phyloP scores from a whole-genome alignment of 2,329 filamentous ascomycete species.

The Aspergillus chevalieri region DNA sequence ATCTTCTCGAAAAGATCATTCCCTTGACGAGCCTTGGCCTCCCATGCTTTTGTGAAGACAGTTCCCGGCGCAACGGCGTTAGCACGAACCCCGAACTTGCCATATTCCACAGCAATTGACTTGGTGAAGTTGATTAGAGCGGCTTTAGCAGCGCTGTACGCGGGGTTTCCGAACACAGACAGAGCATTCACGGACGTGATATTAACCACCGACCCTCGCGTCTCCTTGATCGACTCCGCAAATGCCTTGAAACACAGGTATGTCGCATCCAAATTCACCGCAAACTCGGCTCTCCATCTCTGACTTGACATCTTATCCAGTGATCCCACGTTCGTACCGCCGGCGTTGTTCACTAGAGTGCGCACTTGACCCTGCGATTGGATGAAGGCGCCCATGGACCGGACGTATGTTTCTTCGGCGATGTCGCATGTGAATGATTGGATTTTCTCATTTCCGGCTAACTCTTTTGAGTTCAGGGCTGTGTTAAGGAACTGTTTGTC shows the following conservation, averaged over 20 bases:
- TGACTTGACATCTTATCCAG: slow-evolving; percentile 15
- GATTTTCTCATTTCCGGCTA: too few relatives aligned
- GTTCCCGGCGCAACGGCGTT: slow-evolving; percentile 31
- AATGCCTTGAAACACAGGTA: slow-evolving; percentile 16
- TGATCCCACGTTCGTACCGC: slow-evolving; percentile 16
- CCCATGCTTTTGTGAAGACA: slow-evolving; percentile 14
- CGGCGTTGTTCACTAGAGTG: slow-evolving; percentile 24
- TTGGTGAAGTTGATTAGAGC: slow-evolving; percentile 37
- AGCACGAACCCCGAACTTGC: slow-evolving; percentile 33
- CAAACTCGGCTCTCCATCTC: slow-evolving; percentile 12
- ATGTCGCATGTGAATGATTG: too few relatives aligned
- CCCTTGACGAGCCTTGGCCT: slow-evolving; percentile 4
- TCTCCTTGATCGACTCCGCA: slow-evolving; percentile 10
- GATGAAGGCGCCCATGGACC: slow-evolving; percentile 5
- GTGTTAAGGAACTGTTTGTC: too few relatives aligned
- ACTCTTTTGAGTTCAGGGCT: too few relatives aligned
- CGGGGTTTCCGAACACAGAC: slow-evolving; percentile 16
- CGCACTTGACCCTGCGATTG: slow-evolving; percentile 6
- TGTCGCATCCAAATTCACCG: slow-evolving; percentile 15
- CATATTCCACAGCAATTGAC: slow-evolving; percentile 27
- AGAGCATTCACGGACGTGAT: slow-evolving; percentile 17
- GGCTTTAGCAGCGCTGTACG: slow-evolving; percentile 36
- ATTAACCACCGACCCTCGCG: slow-evolving; percentile 11
- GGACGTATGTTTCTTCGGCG: too few relatives aligned
- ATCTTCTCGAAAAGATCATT: slow-evolving; percentile 7